Evolutionary conservation across 2,329 filamentous ascomycete genomes (phyloP).

Genomic region (Colletotrichum orchidophilum): DNA sequence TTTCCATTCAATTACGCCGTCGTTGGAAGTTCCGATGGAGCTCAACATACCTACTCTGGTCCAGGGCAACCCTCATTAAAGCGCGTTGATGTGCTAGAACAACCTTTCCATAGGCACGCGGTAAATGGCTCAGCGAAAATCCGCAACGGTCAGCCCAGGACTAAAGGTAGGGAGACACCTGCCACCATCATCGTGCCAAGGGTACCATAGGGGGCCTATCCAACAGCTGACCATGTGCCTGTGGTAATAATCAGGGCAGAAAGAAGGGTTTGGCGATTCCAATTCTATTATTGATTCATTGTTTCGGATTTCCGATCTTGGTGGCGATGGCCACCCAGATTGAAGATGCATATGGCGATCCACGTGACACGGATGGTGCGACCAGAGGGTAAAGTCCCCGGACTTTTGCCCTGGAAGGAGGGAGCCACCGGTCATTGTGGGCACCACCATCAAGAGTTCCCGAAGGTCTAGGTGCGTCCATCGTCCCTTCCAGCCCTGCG

Average conservation of each 20-base stretch:
- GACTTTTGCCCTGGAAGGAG: neutral
- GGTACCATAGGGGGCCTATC: neutral
- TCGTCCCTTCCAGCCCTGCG: neutral
- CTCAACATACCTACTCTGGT: no score
- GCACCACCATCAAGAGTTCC: constrained; percentile 35
- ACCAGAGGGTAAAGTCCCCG: neutral
- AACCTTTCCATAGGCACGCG: no score
- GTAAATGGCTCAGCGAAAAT: no score
- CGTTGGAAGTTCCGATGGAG: no score
- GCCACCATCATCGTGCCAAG: neutral
- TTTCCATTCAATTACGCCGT: no score
- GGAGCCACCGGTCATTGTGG: neutral
- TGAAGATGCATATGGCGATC: neutral
- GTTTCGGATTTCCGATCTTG: neutral
- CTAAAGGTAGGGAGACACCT: neutral
- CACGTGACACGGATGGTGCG: neutral
- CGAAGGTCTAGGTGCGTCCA: constrained; percentile 18
- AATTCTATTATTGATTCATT: neutral
- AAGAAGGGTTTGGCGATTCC: neutral
- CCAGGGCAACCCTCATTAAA: no score
- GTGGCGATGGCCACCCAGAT: neutral
- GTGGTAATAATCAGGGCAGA: neutral
- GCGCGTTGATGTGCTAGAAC: no score
- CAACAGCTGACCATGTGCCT: neutral
- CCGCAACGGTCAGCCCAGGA: no score